Evolutionary conservation across 805 yeast genomes (phyloP).

Genomic region (Pichia phayaonensis): DNA sequence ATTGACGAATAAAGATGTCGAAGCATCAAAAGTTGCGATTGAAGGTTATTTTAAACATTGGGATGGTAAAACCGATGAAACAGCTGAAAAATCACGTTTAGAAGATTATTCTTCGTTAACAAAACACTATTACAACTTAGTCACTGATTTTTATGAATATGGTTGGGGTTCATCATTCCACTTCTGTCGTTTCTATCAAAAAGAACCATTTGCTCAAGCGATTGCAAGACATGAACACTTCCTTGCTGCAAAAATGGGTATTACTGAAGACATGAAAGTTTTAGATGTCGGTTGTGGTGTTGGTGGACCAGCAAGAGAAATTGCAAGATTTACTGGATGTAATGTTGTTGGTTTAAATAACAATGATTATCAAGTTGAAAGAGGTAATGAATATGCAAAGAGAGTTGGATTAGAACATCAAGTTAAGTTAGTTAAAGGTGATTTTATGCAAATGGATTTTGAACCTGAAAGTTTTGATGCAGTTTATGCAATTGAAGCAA

Average conservation of each 20-base stretch:
- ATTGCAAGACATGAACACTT: conserved; percentile 97
- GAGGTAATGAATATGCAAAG: conserved; percentile 77
- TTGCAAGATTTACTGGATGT: conserved; percentile 83
- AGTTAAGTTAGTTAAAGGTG: conserved; percentile 88
- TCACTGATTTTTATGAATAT: conserved; percentile 96
- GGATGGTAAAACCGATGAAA: conserved; percentile 80
- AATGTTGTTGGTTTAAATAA: conserved; percentile 86
- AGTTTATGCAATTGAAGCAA: conserved; percentile 97
- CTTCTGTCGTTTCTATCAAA: conserved; percentile 86
- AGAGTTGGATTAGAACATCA: conserved; percentile 59
- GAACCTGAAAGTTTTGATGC: conserved; percentile 87
- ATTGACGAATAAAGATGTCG: conserved; percentile 64
- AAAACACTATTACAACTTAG: conserved; percentile 92
- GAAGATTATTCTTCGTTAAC: conserved; percentile 86
- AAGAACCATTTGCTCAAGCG: conserved; percentile 91
- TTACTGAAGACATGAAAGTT: conserved; percentile 74
- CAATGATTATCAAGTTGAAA: conserved; percentile 93
- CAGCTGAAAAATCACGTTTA: conserved; percentile 65
- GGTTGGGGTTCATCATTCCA: conserved; percentile 99
- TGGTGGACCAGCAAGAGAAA: conserved; percentile 98
- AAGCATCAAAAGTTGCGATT: conserved; percentile 75
- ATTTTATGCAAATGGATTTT: conserved; percentile 98
- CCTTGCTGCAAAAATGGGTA: conserved; percentile 79
- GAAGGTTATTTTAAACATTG: conserved; percentile 93
- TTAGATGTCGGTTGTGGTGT: conserved; percentile 99